Percentiles rank a stretch among this genome's conserved stretches.
phyloP scores from a whole-genome alignment of 768 basidiomycete species.

The Hemileccinum impolitum region DNA sequence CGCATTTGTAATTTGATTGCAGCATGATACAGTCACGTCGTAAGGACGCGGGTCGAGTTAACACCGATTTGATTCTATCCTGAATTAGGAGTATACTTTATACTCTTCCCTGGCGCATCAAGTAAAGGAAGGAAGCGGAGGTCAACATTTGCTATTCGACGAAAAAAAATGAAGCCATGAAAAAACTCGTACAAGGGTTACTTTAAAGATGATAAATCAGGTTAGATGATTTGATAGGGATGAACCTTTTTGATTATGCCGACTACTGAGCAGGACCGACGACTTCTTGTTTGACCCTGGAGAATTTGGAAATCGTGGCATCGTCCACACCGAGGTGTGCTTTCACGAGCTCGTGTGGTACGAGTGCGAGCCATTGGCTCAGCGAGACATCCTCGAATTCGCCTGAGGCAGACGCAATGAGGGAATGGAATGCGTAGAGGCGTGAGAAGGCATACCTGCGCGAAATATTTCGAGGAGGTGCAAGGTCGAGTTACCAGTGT shows the following conservation, averaged over 20 bases:
- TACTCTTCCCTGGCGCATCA: background rate
- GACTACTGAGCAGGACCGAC: constrained; percentile 31
- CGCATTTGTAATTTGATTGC: background rate
- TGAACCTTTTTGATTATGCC: background rate
- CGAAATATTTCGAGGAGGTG: constrained; percentile 62
- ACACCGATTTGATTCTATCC: background rate
- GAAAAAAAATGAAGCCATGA: background rate
- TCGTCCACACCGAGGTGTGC: constrained; percentile 57
- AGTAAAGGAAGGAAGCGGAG: background rate
- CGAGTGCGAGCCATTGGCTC: constrained; percentile 61
- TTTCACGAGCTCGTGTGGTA: constrained; percentile 56
- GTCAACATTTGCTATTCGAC: background rate
- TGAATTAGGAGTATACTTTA: background rate
- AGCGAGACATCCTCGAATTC: constrained; percentile 55
- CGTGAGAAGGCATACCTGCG: constrained; percentile 34
- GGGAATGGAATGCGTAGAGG: too few relatives aligned
- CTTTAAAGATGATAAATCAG: background rate
- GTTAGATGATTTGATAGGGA: background rate
- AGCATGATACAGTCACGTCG: background rate
- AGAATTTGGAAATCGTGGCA: constrained; percentile 46
- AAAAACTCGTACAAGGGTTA: constrained; percentile 13
- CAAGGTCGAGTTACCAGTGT: constrained; percentile 57
- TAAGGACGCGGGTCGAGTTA: background rate
- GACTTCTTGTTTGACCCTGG: constrained; percentile 48
- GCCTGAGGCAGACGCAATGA: constrained; percentile 27